Conservation (phyloP, 1,284 basidiomycete genomes). For the Pseudozyma pruni region DNA sequence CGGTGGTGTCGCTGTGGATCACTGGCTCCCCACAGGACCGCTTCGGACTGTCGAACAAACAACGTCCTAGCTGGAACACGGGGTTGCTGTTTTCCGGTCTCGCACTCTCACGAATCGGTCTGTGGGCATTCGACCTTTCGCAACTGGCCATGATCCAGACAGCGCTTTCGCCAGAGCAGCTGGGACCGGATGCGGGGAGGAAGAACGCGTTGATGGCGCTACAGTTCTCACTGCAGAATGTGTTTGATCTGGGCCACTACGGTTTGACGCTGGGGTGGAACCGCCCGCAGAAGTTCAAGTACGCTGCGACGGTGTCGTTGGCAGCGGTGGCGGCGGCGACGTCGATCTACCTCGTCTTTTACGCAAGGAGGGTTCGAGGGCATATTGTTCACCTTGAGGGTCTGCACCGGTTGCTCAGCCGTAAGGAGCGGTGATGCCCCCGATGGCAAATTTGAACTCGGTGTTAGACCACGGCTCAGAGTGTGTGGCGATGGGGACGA, state of each 20-base stretch:
- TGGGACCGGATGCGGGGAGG: constrained; percentile 33
- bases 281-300: constrained; percentile 51
- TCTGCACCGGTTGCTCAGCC: constrained; percentile 30
- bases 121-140: constrained; percentile 73
- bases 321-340: constrained; percentile 50
- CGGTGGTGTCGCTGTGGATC: constrained; percentile 48
- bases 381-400: constrained; percentile 58
- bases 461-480: neutral
- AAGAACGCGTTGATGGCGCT: constrained; percentile 54
- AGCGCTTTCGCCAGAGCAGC: constrained; percentile 37
- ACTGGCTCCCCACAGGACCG: constrained; percentile 28
- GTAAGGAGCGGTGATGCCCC: constrained; percentile 28
- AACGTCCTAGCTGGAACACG: constrained; percentile 52
- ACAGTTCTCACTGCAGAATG: constrained; percentile 54
- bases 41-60: constrained; percentile 32
- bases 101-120: constrained; percentile 71
- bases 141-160: constrained; percentile 70
- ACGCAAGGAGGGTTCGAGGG: constrained; percentile 54
- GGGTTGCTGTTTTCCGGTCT: constrained; percentile 68
- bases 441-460: too few relatives aligned
- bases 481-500: neutral
- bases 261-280: constrained; percentile 55
- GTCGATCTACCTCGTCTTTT: constrained; percentile 51
- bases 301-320: constrained; percentile 49
- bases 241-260: constrained; percentile 54